Percentiles rank a stretch among this genome's conserved stretches.
phyloP scores from a whole-genome alignment of 148 eudicot species.

The Talinum fruticosum region DNA sequence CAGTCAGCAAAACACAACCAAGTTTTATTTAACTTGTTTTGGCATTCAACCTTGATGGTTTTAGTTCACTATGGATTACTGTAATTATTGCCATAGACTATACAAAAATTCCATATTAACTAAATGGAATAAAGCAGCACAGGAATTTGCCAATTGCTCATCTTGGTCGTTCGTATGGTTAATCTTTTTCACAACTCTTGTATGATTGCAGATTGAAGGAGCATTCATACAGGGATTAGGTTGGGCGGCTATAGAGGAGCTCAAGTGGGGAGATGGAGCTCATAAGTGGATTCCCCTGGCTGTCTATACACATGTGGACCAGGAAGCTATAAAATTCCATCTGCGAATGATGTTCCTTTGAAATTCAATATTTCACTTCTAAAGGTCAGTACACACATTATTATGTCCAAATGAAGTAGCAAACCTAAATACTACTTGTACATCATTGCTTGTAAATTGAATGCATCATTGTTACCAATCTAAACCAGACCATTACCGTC shows the following conservation, averaged over 20 bases:
- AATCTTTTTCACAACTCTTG: background rate
- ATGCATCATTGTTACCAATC: background rate
- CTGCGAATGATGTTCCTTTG: slow-evolving; percentile 76
- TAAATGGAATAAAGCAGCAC: too few relatives aligned
- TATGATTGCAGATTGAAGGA: slow-evolving; percentile 79
- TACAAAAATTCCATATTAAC: background rate
- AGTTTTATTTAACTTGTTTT: background rate
- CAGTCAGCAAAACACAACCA: background rate
- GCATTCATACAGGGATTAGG: slow-evolving; percentile 95
- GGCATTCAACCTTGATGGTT: background rate
- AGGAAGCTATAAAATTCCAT: slow-evolving; percentile 89
- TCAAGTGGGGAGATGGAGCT: slow-evolving; percentile 95
- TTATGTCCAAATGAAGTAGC: background rate
- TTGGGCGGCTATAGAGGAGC: slow-evolving; percentile 94
- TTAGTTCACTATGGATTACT: background rate
- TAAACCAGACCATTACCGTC: background rate
- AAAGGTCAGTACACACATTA: slow-evolving; percentile 51
- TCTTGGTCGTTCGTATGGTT: background rate
- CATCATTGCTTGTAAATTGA: background rate
- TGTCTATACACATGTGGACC: slow-evolving; percentile 81
- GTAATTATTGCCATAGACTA: background rate
- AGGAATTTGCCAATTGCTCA: too few relatives aligned
- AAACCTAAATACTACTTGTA: background rate
- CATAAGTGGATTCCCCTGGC: slow-evolving; percentile 92
- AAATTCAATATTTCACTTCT: slow-evolving; percentile 80